Conservation (phyloP, 257 asterid genomes). For the Ehretia macrophylla region DNA sequence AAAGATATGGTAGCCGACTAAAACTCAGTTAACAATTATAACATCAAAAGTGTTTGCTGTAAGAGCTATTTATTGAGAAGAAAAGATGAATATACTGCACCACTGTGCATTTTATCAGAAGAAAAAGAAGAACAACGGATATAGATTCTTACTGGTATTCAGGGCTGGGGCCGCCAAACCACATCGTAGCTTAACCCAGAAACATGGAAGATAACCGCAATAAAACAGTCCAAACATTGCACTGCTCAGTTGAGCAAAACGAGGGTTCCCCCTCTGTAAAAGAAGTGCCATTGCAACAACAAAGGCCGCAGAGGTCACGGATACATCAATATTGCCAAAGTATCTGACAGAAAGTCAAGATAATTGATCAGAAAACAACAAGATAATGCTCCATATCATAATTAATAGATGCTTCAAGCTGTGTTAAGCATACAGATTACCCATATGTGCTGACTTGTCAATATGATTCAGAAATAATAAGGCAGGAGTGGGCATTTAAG, state of each 20-base stretch:
- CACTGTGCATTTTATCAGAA: background rate
- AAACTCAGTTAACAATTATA: no score
- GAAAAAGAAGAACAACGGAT: background rate
- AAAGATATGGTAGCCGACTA: no score
- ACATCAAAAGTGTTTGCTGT: background rate
- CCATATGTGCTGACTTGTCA: no score
- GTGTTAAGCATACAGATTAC: no score
- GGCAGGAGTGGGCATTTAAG: no score
- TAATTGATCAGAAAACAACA: conserved; percentile 5
- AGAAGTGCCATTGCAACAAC: conserved; percentile 68
- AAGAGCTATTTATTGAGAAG: background rate
- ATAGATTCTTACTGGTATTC: conserved; percentile 62
- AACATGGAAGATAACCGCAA: conserved; percentile 97
- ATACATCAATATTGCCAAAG: conserved; percentile 83
- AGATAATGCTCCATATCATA: background rate
- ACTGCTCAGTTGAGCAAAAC: conserved; percentile 91
- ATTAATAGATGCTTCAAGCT: no score
- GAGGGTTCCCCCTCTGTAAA: conserved; percentile 84
- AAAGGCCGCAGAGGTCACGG: conserved; percentile 94
- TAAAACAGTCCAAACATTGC: conserved; percentile 94
- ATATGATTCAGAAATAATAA: no score
- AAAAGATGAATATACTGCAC: background rate
- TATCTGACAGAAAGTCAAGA: conserved; percentile 42
- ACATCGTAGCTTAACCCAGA: conserved; percentile 96
- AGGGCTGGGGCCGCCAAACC: conserved; percentile 79